Evolutionary conservation across 2,329 filamentous ascomycete species (phyloP).

Genomic region (Juglanconis sp.): DNA sequence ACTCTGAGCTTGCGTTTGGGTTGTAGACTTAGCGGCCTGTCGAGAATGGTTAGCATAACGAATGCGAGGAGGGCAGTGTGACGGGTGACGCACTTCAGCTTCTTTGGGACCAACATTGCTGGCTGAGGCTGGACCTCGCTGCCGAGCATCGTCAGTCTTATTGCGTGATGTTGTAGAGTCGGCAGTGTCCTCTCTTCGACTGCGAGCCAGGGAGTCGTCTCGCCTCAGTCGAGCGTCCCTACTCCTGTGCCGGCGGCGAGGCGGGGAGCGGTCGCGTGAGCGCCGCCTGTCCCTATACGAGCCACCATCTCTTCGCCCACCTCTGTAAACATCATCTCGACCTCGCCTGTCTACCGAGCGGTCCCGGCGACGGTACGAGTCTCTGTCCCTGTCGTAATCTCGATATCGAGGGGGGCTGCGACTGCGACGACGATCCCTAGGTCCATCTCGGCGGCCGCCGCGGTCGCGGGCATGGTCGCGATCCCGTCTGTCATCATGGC

Average conservation of each 20-base stretch:
- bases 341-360: conserved; percentile 59
- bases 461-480: conserved; percentile 27
- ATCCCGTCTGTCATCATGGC: conserved; percentile 53
- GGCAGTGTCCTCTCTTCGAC: conserved; percentile 66
- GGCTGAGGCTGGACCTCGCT: conserved; percentile 47
- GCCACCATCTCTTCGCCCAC: conserved; percentile 53
- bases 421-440: conserved; percentile 53
- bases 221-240: conserved; percentile 66
- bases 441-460: conserved; percentile 43
- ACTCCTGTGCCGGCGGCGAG: conserved; percentile 57
- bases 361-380: conserved; percentile 63
- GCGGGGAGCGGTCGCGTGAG: conserved; percentile 40
- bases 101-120: conserved; percentile 48
- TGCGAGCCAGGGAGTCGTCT: conserved; percentile 66
- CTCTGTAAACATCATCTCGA: conserved; percentile 58
- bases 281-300: conserved; percentile 58
- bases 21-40: conserved; percentile 53
- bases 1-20: conserved; percentile 58
- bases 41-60: conserved; percentile 24
- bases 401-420: conserved; percentile 60
- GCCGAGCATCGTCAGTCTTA: conserved; percentile 62
- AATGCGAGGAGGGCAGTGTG: neutral
- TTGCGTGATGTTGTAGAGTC: conserved; percentile 62
- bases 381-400: conserved; percentile 48
- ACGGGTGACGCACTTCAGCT: conserved; percentile 52